phyloP scores from a whole-genome alignment of 169 alveolate genomes.

The Plasmodium inui region DNA sequence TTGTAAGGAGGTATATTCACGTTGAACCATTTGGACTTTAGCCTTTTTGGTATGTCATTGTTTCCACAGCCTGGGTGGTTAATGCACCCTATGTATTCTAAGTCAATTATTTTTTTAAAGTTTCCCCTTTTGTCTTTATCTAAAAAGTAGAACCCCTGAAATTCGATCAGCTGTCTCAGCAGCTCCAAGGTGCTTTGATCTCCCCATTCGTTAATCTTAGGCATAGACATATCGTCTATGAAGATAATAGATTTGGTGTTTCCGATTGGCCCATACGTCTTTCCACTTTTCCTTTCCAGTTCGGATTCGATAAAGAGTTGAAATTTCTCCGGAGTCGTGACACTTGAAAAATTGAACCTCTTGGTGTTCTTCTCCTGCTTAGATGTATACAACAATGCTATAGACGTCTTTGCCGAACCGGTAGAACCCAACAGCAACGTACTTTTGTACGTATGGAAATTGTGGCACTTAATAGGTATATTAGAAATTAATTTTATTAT shows the following conservation, averaged over 20 bases:
- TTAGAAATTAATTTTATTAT: slow-evolving; percentile 86
- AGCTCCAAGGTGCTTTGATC: slow-evolving; percentile 96
- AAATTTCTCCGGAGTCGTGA: slow-evolving; percentile 95
- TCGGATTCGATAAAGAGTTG: slow-evolving; percentile 95
- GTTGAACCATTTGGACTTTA: slow-evolving; percentile 94
- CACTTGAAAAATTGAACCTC: slow-evolving; percentile 94
- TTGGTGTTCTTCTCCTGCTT: slow-evolving; percentile 91
- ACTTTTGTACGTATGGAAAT: slow-evolving; percentile 84
- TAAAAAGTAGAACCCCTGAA: slow-evolving; percentile 95
- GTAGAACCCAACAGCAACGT: slow-evolving; percentile 94
- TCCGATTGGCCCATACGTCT: slow-evolving; percentile 94
- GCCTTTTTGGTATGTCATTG: slow-evolving; percentile 97
- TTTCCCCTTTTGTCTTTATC: slow-evolving; percentile 96
- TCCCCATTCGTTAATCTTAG: slow-evolving; percentile 97
- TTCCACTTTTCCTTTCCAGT: slow-evolving; percentile 95
- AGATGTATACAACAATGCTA: slow-evolving; percentile 92
- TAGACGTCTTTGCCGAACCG: slow-evolving; percentile 98
- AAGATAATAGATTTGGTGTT: slow-evolving; percentile 93
- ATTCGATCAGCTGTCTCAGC: slow-evolving; percentile 93
- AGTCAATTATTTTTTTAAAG: slow-evolving; percentile 91
- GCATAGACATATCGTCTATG: slow-evolving; percentile 97
- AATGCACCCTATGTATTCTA: slow-evolving; percentile 95
- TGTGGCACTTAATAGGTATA: slow-evolving; percentile 80
- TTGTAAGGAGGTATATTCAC: slow-evolving; percentile 96
- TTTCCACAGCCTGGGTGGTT: slow-evolving; percentile 98